Evolutionary conservation across 768 basidiomycete genomes (phyloP), one percentile per base, ranked within the genome.

Genomic region (Tylopilus balloui): DNA sequence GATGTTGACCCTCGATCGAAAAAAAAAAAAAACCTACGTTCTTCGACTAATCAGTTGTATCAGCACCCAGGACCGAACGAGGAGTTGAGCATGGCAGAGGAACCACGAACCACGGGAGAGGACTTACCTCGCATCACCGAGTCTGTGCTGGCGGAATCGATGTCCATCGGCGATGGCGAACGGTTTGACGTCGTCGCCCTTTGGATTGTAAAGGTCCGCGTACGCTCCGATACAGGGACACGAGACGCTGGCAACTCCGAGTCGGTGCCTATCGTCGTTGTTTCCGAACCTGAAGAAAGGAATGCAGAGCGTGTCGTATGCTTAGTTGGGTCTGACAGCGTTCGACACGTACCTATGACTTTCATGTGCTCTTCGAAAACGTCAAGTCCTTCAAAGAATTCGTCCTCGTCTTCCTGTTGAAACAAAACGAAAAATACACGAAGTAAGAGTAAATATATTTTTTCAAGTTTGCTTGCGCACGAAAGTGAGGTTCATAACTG

Each of bases 351-450:
- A 65, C 63, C 50, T 4, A 65, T 45, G 24, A 3, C 20, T 10
- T 46, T 28, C 3, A 55, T 4, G 3, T 54, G 51, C 25, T 51
- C 40, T 19, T n/a, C 11, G 11, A 65, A n/a, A 19, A 34, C 19
- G 0, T 63, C 53, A 7, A 59, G 24, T 5, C 58, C 61, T 12
- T 61, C 53, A 1, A 34, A 24, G 41, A 47, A 65, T 38, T 57
- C 57, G 4, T 63, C 54, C 38, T 64, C 63, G 28, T 64, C 63
- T 14, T 65, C 57, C 57, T 60, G 42, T 54, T 17, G 21, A 34
- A 27, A 44, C n/a, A 35, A 31, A 19, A 21, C n/a, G 15, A 34
- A 48, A 17, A 24, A 21, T 20, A n/a, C 9, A 24, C 11, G 12
- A 25, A 10, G 34, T 58, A 11, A 59, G 57, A 10, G 37, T 10